A percentile compares a stretch with the other conserved stretches of the same genome.
phyloP scores from a whole-genome alignment of 176 grass and related monocot species.

The Triticum timopheevii region DNA sequence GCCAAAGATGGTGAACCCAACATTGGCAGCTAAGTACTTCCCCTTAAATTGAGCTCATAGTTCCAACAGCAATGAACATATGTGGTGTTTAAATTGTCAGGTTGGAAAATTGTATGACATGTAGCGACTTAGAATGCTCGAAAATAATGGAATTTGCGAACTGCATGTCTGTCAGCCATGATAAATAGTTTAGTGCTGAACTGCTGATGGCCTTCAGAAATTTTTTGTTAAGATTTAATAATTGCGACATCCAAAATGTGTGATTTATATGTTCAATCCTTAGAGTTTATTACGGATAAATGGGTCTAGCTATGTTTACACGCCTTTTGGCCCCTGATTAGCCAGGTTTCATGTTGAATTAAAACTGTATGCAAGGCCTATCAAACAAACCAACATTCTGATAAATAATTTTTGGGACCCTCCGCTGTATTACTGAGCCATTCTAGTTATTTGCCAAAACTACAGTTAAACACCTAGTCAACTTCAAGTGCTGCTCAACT shows the following conservation, averaged over 20 bases:
- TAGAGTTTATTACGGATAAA: neutral
- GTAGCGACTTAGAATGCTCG: neutral
- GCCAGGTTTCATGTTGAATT: neutral
- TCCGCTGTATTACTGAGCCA: neutral
- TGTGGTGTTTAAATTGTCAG: neutral
- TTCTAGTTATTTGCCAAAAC: neutral
- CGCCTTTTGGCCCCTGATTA: neutral
- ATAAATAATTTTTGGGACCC: no score
- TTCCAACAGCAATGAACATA: neutral
- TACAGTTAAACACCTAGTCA: neutral
- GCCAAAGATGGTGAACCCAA: neutral
- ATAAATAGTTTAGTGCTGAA: neutral
- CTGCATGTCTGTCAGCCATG: neutral
- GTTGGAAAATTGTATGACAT: neutral
- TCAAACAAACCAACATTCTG: neutral
- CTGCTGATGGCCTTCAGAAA: neutral
- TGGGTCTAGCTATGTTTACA: neutral
- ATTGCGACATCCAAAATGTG: neutral
- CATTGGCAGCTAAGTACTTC: neutral
- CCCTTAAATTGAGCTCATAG: neutral
- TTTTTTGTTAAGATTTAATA: neutral
- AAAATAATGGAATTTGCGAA: neutral
- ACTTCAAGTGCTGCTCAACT: neutral
- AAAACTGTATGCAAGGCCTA: neutral
- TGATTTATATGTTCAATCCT: neutral